These are phyloP conservation scores for Globisporangium echinulatum DNA, from an alignment of 352 stramenopile genomes.

Conservation along the genomic window DNA sequence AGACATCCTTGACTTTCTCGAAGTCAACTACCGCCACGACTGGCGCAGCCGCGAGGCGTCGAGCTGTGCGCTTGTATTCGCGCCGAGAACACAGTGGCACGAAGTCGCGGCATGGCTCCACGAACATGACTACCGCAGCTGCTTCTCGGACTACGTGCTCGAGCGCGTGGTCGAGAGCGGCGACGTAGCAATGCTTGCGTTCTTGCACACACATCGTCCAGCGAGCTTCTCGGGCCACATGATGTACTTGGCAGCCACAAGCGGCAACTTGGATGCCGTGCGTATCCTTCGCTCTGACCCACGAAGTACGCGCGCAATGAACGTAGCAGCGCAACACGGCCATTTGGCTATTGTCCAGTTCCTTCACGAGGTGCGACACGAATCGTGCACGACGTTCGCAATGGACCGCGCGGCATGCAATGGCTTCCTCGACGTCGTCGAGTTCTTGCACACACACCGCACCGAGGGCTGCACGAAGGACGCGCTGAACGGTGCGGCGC, in stretches of 20 bases:
- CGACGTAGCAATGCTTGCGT: conserved; percentile 4
- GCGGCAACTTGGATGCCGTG: conserved; percentile 2
- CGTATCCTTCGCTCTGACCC: conserved; percentile 1
- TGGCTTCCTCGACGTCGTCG: conserved; percentile 9
- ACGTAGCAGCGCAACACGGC: conserved; percentile 3
- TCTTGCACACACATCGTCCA: not conserved
- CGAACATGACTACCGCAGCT: conserved; percentile 1
- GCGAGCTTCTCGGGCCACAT: not conserved
- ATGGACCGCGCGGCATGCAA: conserved; percentile 18
- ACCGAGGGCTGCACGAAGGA: conserved; percentile 7
- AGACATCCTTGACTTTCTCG: conserved; percentile 2
- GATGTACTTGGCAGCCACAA: conserved; percentile 2
- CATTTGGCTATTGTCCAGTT: conserved; percentile 6
- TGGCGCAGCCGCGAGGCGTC: not conserved
- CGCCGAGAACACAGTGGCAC: not conserved
- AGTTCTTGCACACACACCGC: conserved; percentile 5
- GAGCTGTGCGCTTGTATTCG: conserved; percentile 5
- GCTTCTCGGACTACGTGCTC: conserved; percentile 9
- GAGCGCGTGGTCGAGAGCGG: conserved; percentile 9
- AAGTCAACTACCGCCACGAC: not conserved
- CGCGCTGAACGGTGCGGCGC: conserved; percentile 5
- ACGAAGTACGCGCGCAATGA: not conserved
- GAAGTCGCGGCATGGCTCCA: conserved; percentile 7
- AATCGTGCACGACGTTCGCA: conserved; percentile 4
- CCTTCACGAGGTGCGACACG: conserved; percentile 3